These are phyloP conservation scores for Fusarium mundagurra DNA, from an alignment of 2,329 filamentous ascomycete species.

Conservation along the genomic window DNA sequence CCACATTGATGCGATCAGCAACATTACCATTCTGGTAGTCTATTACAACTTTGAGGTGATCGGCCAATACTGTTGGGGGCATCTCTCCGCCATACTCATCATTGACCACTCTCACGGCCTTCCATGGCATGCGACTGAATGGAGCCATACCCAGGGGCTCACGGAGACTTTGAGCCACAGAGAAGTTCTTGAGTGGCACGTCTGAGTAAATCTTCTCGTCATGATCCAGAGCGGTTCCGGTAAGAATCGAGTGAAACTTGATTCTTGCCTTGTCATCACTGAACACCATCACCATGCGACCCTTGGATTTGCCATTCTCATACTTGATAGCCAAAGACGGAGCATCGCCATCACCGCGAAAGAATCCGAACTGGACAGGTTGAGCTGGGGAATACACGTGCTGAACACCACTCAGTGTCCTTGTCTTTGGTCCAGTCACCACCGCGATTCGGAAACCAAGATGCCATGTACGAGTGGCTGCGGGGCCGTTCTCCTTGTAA, in stretches of 20 bases:
- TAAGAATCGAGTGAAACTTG: slow-evolving; percentile 76
- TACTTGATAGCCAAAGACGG: slow-evolving; percentile 78
- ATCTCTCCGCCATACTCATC: slow-evolving; percentile 68
- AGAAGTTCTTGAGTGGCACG: slow-evolving; percentile 71
- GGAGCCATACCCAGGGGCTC: slow-evolving; percentile 61
- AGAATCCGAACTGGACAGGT: slow-evolving; percentile 81
- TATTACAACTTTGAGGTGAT: slow-evolving; percentile 78
- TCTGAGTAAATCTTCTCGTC: slow-evolving; percentile 78
- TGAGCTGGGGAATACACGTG: slow-evolving; percentile 72
- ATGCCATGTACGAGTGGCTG: slow-evolving; percentile 77
- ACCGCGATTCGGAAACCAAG: slow-evolving; percentile 82
- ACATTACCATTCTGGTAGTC: slow-evolving; percentile 81
- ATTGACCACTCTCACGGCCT: slow-evolving; percentile 77
- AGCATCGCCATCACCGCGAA: slow-evolving; percentile 75
- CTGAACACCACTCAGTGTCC: slow-evolving; percentile 79
- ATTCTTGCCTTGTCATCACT: slow-evolving; percentile 75
- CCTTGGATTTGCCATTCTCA: slow-evolving; percentile 71
- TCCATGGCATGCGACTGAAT: slow-evolving; percentile 68
- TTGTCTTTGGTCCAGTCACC: slow-evolving; percentile 79
- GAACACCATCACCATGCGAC: slow-evolving; percentile 82
- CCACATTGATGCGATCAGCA: slow-evolving; percentile 85
- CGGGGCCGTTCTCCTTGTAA: slow-evolving; percentile 74
- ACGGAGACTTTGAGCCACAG: slow-evolving; percentile 64
- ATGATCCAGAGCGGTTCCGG: slow-evolving; percentile 73
- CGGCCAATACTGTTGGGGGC: slow-evolving; percentile 76